Percentiles rank a stretch among this genome's conserved stretches.
phyloP scores from a whole-genome alignment of 768 basidiomycete species.

The Auricularia sp. region DNA sequence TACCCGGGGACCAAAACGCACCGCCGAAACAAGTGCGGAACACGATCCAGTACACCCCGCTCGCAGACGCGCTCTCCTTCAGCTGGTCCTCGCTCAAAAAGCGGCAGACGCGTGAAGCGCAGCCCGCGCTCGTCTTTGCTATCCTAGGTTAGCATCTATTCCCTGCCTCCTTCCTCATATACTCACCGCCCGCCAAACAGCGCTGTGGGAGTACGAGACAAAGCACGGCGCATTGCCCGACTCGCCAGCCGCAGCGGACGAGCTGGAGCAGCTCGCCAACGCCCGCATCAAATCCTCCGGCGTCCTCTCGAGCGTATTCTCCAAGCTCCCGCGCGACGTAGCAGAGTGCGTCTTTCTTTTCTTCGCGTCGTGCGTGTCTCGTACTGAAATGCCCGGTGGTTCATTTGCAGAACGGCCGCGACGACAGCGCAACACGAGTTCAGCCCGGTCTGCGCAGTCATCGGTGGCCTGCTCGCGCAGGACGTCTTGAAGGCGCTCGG shows the following conservation, averaged over 20 bases:
- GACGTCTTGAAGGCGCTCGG: slow-evolving; percentile 88
- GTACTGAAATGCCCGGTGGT: not conserved
- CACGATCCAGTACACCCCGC: slow-evolving; percentile 53
- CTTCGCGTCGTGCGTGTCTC: not conserved
- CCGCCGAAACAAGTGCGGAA: slow-evolving; percentile 48
- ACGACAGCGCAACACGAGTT: slow-evolving; percentile 74
- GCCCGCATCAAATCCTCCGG: slow-evolving; percentile 48
- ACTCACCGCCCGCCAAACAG: slow-evolving; percentile 27
- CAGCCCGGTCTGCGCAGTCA: slow-evolving; percentile 86
- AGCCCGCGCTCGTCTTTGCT: slow-evolving; percentile 60
- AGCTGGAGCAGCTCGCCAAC: slow-evolving; percentile 58
- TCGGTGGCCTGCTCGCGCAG: slow-evolving; percentile 91
- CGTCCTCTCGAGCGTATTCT: slow-evolving; percentile 60
- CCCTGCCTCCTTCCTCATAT: not conserved
- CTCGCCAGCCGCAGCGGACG: slow-evolving; percentile 34
- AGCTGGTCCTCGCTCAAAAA: slow-evolving; percentile 62
- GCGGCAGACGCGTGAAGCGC: slow-evolving; percentile 74
- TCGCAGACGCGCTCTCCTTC: slow-evolving; percentile 53
- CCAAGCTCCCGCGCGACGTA: slow-evolving; percentile 44
- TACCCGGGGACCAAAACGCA: slow-evolving; percentile 9
- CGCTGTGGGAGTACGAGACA: slow-evolving; percentile 75
- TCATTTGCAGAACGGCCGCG: slow-evolving; percentile 45
- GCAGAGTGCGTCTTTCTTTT: slow-evolving; percentile 44
- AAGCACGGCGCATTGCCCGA: slow-evolving; percentile 51
- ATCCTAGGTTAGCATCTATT: slow-evolving; percentile 48